Conservation (phyloP, 495 filamentous ascomycete species). For the Tuber umbilicatum region DNA sequence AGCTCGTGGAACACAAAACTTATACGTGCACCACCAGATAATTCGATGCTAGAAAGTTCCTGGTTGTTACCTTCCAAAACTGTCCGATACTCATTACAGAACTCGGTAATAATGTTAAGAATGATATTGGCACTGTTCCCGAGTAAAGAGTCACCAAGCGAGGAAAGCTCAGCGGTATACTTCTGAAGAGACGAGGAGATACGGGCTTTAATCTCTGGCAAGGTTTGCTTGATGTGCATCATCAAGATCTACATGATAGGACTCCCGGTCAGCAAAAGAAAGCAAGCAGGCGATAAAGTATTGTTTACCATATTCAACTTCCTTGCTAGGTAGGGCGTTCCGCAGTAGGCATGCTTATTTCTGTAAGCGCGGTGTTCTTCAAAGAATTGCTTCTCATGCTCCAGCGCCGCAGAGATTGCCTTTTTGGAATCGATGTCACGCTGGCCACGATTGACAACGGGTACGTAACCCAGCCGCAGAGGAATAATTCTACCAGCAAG, state of each 20-base stretch:
- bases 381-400: conserved; percentile 95
- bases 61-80: conserved; percentile 94
- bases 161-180: conserved; percentile 71
- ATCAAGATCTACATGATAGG: conserved; percentile 68
- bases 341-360: conserved; percentile 98
- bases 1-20: conserved; percentile 99
- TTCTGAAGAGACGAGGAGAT: conserved; percentile 90
- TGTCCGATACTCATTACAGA: conserved; percentile 92
- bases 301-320: conserved; percentile 79
- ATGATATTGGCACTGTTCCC: conserved; percentile 95
- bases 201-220: conserved; percentile 95
- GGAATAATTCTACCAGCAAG: conserved; percentile 97
- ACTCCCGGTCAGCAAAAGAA: conserved; percentile 14
- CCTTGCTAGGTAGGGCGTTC: conserved; percentile 90
- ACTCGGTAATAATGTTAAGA: conserved; percentile 97
- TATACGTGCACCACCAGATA: conserved; percentile 96
- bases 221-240: conserved; percentile 99
- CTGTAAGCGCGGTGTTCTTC: conserved; percentile 97
- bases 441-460: conserved; percentile 98
- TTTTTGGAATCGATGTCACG: conserved; percentile 97
- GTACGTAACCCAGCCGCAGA: conserved; percentile 89
- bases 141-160: conserved; percentile 88
- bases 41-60: conserved; percentile 85
- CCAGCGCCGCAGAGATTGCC: conserved; percentile 83
- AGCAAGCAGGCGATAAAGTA: background rate